A percentile compares a stretch with the other conserved stretches of the same genome.
These are phyloP conservation scores for Podospora anserina DNA, from an alignment of 495 filamentous ascomycete species.

Conservation along the genomic window DNA sequence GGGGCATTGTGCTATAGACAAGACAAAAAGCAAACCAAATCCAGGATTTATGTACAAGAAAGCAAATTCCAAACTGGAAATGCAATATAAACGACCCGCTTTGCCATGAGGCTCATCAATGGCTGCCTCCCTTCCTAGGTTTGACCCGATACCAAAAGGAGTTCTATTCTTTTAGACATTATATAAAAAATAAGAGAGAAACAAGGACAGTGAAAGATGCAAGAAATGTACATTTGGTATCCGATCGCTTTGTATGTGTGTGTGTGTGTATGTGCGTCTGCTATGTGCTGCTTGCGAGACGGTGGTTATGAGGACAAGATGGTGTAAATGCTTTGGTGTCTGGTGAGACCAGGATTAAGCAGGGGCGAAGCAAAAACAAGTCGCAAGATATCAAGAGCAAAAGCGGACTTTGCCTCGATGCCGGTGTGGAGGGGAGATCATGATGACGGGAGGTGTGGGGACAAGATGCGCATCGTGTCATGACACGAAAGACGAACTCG, in stretches of 20 bases:
- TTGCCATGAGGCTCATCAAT: background rate
- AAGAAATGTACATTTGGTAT: background rate
- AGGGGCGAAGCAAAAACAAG: background rate
- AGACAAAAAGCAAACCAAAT: background rate
- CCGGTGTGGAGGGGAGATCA: background rate
- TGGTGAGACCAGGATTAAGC: background rate
- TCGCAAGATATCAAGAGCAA: background rate
- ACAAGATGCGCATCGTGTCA: background rate
- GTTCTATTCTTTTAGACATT: background rate
- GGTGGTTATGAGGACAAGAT: background rate
- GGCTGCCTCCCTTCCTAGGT: background rate
- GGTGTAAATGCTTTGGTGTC: background rate
- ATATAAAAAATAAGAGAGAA: background rate
- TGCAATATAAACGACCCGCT: background rate
- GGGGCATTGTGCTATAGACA: background rate
- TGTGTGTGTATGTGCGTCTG: too few species aligned
- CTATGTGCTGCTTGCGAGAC: background rate
- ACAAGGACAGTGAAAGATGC: constrained; percentile 2
- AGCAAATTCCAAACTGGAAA: background rate
- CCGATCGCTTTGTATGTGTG: background rate
- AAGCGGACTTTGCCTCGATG: background rate
- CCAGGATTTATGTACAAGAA: background rate
- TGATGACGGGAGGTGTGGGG: background rate
- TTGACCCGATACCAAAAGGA: background rate
- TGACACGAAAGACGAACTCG: background rate